A percentile compares a stretch with the other conserved stretches of the same genome.
Evolutionary conservation across 1,284 basidiomycete genomes (phyloP).

Genomic region (Chalciporus sp.): DNA sequence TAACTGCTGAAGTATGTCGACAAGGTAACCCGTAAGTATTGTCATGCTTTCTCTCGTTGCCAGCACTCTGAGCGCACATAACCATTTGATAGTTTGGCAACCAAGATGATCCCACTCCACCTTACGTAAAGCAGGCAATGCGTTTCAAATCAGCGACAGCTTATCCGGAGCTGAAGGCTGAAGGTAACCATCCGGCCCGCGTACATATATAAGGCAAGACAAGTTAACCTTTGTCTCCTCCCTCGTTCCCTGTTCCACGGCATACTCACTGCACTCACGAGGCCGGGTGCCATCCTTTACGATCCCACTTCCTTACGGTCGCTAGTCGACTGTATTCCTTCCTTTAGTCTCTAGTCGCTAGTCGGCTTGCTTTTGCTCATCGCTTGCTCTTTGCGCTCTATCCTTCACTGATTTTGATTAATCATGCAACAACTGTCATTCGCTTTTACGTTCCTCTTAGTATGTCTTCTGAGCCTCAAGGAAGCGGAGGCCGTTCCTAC

Average conservation of each 20-base stretch:
- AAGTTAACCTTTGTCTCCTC: slow-evolving; percentile 22
- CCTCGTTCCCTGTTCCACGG: not conserved
- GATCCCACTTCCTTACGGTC: slow-evolving; percentile 10
- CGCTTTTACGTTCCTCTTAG: slow-evolving; percentile 19
- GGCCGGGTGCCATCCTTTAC: slow-evolving; percentile 26
- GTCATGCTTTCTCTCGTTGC: not conserved
- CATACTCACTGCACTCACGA: slow-evolving; percentile 8
- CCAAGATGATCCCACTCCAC: no score
- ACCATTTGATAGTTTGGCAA: no score
- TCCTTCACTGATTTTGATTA: not conserved
- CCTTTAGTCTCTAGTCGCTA: slow-evolving; percentile 11
- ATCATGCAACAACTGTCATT: slow-evolving; percentile 24
- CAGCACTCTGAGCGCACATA: not conserved
- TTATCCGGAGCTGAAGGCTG: no score
- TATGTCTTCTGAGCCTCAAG: slow-evolving; percentile 17
- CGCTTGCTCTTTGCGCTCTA: not conserved
- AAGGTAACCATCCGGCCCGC: no score
- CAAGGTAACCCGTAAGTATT: slow-evolving; percentile 25
- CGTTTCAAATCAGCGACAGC: no score
- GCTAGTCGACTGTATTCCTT: slow-evolving; percentile 20
- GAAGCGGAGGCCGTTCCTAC: slow-evolving; percentile 23
- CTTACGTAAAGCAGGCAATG: slow-evolving; percentile 18
- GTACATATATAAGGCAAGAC: slow-evolving; percentile 13
- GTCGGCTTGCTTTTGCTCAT: slow-evolving; percentile 9
- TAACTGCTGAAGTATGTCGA: slow-evolving; percentile 13